Conservation (phyloP, 2,329 filamentous ascomycete genomes). For the Aureobasidium sp. region DNA sequence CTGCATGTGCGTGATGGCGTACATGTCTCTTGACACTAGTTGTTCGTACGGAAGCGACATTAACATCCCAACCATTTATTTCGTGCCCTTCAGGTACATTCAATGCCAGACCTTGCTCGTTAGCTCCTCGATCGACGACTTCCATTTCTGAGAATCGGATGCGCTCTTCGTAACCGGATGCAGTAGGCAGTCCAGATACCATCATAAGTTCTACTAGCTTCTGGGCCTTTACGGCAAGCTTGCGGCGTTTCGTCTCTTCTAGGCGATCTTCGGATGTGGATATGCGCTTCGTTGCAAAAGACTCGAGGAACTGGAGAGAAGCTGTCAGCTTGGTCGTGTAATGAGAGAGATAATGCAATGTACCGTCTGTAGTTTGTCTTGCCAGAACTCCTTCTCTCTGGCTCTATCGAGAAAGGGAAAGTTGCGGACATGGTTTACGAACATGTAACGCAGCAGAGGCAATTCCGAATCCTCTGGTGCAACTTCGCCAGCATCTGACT, state of each 20-base stretch:
- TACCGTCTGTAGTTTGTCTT: slow-evolving; percentile 92
- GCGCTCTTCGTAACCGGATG: slow-evolving; percentile 93
- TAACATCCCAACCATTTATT: slow-evolving; percentile 95
- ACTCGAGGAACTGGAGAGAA: slow-evolving; percentile 72
- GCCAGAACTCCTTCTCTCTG: slow-evolving; percentile 98
- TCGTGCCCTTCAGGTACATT: slow-evolving; percentile 86
- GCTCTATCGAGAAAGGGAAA: slow-evolving; percentile 97
- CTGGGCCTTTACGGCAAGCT: slow-evolving; percentile 84
- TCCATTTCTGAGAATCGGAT: slow-evolving; percentile 97
- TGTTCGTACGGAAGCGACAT: slow-evolving; percentile 81
- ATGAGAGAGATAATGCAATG: slow-evolving; percentile 34
- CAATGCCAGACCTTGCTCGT: slow-evolving; percentile 79
- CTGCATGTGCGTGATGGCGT: slow-evolving; percentile 87
- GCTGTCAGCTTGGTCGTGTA: not conserved
- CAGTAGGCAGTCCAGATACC: slow-evolving; percentile 93
- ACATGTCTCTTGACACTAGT: slow-evolving; percentile 78
- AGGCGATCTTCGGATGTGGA: slow-evolving; percentile 93
- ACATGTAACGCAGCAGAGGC: slow-evolving; percentile 90
- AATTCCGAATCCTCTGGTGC: slow-evolving; percentile 89
- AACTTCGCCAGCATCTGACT: slow-evolving; percentile 85
- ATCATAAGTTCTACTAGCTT: slow-evolving; percentile 99
- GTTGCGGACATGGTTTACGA: slow-evolving; percentile 94
- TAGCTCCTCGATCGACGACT: slow-evolving; percentile 86
- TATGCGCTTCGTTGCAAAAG: slow-evolving; percentile 93
- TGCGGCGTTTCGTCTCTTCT: slow-evolving; percentile 91